These are phyloP conservation scores for Candida patagonica DNA, from an alignment of 805 yeast genomes.

Conservation along the genomic window DNA sequence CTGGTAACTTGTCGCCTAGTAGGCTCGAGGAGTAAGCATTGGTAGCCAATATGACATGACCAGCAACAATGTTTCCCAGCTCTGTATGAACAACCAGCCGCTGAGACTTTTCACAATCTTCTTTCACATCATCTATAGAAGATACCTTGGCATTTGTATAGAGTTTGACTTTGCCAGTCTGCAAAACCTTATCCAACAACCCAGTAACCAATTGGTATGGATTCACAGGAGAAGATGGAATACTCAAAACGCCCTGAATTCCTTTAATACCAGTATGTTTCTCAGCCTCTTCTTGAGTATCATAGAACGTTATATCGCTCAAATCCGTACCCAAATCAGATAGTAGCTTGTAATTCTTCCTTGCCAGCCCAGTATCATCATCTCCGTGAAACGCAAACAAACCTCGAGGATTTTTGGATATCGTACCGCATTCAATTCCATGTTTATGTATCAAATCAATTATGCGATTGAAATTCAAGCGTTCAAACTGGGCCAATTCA, in stretches of 20 bases:
- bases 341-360: neutral
- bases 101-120: constrained; percentile 1
- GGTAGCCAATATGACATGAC: constrained; percentile 32
- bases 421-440: constrained; percentile 32
- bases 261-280: constrained; percentile 1
- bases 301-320: neutral
- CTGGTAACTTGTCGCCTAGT: neutral
- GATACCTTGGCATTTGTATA: constrained; percentile 36
- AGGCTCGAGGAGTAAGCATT: constrained; percentile 27
- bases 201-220: constrained; percentile 34
- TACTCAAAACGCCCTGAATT: constrained; percentile 26
- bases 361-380: neutral
- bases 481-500: constrained; percentile 7
- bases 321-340: neutral
- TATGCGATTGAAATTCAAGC: constrained; percentile 9
- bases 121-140: constrained; percentile 22
- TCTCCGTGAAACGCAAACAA: constrained; percentile 13
- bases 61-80: constrained; percentile 26
- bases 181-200: constrained; percentile 27
- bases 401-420: constrained; percentile 30
- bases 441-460: constrained; percentile 26
- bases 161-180: constrained; percentile 29
- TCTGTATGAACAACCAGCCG: neutral
- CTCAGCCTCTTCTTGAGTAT: neutral
- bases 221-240: constrained; percentile 38